These are phyloP conservation scores for Dictyostelium gargantuum DNA, from an alignment of 208 protist genomes.

Conservation along the genomic window DNA sequence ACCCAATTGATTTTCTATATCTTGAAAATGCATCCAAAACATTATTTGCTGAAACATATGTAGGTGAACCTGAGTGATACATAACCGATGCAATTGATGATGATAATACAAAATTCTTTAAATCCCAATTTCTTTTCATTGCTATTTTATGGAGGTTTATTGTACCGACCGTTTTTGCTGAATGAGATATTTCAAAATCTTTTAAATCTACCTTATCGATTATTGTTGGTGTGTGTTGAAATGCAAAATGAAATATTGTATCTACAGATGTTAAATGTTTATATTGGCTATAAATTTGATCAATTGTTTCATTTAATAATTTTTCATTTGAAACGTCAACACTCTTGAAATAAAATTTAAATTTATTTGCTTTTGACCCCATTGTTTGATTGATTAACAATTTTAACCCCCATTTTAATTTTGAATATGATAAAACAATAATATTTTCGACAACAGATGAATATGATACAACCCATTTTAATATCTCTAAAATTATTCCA, in stretches of 20 bases:
- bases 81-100: constrained; percentile 51
- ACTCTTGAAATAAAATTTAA: not conserved
- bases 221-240: not conserved
- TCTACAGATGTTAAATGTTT: not conserved
- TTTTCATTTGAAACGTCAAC: not conserved
- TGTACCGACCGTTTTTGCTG: constrained; percentile 37
- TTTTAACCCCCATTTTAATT: constrained; percentile 15
- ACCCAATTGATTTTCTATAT: constrained; percentile 11
- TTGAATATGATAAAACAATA: not conserved
- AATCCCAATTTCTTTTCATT: not conserved
- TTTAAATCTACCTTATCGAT: not conserved
- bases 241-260: constrained; percentile 28
- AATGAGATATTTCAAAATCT: not conserved
- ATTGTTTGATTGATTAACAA: not conserved
- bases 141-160: not conserved
- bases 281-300: not conserved
- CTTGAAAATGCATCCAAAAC: not conserved
- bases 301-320: not conserved
- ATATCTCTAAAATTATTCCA: not conserved
- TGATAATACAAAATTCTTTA: not conserved
- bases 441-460: not conserved
- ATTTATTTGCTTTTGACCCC: not conserved
- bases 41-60: constrained; percentile 3
- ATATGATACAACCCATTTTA: not conserved
- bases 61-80: not conserved